Percentiles rank a stretch among this genome's conserved stretches.
These are phyloP conservation scores for Fraxinus excelsior DNA, from an alignment of 257 asterid species.

Conservation along the genomic window DNA sequence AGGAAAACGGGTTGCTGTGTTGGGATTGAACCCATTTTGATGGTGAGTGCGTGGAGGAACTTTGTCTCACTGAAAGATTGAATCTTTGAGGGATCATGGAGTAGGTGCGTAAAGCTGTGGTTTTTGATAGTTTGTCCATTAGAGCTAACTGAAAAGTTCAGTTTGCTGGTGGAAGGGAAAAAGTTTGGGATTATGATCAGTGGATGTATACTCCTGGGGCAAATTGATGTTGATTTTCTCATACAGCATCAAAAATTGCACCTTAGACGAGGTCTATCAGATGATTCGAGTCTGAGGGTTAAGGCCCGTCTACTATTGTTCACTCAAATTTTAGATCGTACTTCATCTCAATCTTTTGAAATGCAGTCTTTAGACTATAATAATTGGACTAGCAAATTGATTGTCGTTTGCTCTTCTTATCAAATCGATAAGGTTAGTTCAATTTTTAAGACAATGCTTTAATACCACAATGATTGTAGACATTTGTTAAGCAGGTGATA, in stretches of 20 bases:
- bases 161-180: slow-evolving; percentile 27
- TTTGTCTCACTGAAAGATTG: slow-evolving; percentile 45
- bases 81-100: slow-evolving; percentile 49
- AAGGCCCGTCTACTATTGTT: too few relatives aligned
- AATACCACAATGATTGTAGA: too few relatives aligned
- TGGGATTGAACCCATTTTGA: slow-evolving; percentile 47
- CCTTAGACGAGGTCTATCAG: too few relatives aligned
- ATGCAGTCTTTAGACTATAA: too few relatives aligned
- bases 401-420: too few relatives aligned
- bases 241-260: slow-evolving; percentile 32
- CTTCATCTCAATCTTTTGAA: too few relatives aligned
- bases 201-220: slow-evolving; percentile 18
- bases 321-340: too few relatives aligned
- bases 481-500: too few relatives aligned
- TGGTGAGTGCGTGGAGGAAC: slow-evolving; percentile 63
- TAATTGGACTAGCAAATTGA: too few relatives aligned
- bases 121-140: slow-evolving; percentile 40
- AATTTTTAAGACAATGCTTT: too few relatives aligned
- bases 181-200: slow-evolving; percentile 8
- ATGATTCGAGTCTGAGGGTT: too few relatives aligned
- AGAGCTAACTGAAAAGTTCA: slow-evolving; percentile 28
- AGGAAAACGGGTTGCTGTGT: slow-evolving; percentile 51
- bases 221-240: slow-evolving; percentile 36
- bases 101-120: slow-evolving; percentile 35
- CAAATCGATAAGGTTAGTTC: too few relatives aligned